These are phyloP conservation scores for Fusarium dimerum DNA, from an alignment of 2,329 filamentous ascomycete genomes.

Conservation along the genomic window DNA sequence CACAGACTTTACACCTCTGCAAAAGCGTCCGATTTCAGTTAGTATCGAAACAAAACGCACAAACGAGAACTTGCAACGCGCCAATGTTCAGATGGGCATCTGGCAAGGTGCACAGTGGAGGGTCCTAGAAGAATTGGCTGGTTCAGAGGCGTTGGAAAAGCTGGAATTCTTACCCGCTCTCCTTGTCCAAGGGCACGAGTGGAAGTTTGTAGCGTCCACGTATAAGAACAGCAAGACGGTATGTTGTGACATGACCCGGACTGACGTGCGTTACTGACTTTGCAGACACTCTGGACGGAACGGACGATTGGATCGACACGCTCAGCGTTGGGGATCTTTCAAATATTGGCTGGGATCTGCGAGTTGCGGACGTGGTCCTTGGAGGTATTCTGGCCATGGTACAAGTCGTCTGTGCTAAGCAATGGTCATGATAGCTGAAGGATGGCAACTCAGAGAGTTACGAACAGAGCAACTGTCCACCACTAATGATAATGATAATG, in stretches of 20 bases:
- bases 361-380: not conserved
- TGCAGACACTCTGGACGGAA: constrained; percentile 1
- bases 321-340: not conserved
- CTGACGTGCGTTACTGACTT: not conserved
- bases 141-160: not conserved
- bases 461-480: too few species aligned
- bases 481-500: too few species aligned
- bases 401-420: not conserved
- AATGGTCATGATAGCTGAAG: not conserved
- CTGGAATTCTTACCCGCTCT: constrained; percentile 1
- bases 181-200: not conserved
- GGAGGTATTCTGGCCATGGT: constrained; percentile 8
- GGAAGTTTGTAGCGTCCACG: not conserved
- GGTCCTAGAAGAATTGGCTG: not conserved
- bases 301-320: constrained; percentile 1
- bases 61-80: not conserved
- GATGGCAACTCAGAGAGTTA: too few species aligned
- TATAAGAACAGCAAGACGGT: constrained; percentile 4
- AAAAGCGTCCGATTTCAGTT: not conserved
- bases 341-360: not conserved
- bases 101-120: constrained; percentile 10
- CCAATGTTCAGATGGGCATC: constrained; percentile 2
- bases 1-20: not conserved
- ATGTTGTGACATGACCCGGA: not conserved
- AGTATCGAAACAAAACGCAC: constrained; percentile 6